Evolutionary conservation across 306 rosid genomes (phyloP), one percentile per base, ranked within the genome.

Genomic region (Cicer cuneatum): DNA sequence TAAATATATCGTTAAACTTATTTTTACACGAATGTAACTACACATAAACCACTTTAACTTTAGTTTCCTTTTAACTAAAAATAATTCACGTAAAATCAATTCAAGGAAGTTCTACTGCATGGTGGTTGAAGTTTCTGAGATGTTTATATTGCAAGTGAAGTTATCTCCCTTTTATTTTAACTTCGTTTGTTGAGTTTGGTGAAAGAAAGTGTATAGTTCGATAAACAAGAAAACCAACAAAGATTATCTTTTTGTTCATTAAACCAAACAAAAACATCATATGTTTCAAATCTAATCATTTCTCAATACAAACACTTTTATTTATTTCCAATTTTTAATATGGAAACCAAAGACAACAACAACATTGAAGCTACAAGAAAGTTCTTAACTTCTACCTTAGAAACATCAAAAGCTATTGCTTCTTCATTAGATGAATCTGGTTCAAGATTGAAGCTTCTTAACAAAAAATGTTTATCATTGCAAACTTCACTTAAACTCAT

Each of bases 141-240:
- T 75, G 82, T 83, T 82, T 88, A 84, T 78, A 70, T 86, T 86
- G 78, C 72, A 88, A 87, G 92, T 87, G 89, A 91, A 81, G 91
- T 85, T 89, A 88, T 69, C 84, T 69, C 45, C 64, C 49, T 79
- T 81, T 49, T 48, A 29, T 80, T 41, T 57, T 57, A 8, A 77
- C 81, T 74, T 78, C 69, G 68, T 87, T 89, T 74, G 94, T 83
- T 87, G 90, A 83, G 98, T 88, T 89, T 88, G 98, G 94, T 89
- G 86, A 74, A 82, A 82, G 78, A 66, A 89, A 83, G 86, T 78
- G 49, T 81, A 43, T 58, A 66, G 80, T 80, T 64, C 66, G 41
- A 57, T 76, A 16, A 58, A 79, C 73, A 88, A 85, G 88, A 84
- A 84, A 85, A 85, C 85, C 76, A 84, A 24, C 64, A 77, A 42